Evolutionary conservation across 192 early-diverging fungal genomes (phyloP).

Genomic region (Coemansia sp.): DNA sequence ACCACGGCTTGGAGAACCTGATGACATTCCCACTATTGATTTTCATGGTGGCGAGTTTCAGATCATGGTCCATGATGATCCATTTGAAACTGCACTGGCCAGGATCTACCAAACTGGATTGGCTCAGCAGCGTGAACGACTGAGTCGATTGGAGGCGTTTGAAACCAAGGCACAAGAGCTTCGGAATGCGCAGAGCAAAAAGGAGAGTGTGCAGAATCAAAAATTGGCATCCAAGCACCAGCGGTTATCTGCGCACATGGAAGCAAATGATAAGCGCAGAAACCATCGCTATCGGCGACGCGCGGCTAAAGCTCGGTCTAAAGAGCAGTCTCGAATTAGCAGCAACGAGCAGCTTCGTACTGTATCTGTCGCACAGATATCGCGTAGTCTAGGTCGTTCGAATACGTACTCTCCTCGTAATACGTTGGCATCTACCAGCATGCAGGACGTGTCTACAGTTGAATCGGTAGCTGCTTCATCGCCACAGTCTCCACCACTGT

Average conservation of each 20-base stretch:
- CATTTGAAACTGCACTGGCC: constrained; percentile 54
- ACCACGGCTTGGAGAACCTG: constrained; percentile 31
- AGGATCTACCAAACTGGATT: constrained; percentile 52
- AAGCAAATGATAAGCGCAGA: not conserved
- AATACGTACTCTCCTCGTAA: not conserved
- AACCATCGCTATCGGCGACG: constrained; percentile 6
- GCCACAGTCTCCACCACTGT: constrained; percentile 6
- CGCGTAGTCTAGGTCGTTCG: not conserved
- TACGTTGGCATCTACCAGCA: constrained; percentile 28
- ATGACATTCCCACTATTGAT: constrained; percentile 47
- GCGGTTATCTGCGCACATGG: too few species aligned
- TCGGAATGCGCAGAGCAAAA: constrained; percentile 8
- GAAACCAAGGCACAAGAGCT: constrained; percentile 44
- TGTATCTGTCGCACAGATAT: constrained; percentile 1
- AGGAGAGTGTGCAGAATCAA: not conserved
- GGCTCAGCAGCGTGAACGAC: constrained; percentile 52
- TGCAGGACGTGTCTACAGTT: constrained; percentile 29
- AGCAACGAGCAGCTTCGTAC: constrained; percentile 6
- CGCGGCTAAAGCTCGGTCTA: not conserved
- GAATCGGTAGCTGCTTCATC: not conserved
- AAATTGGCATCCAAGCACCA: too few species aligned
- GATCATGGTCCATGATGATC: constrained; percentile 55
- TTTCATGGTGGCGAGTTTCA: constrained; percentile 42
- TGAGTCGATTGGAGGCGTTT: constrained; percentile 50
- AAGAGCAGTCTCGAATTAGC: not conserved